These are phyloP conservation scores for Athelia sp. DNA, from an alignment of 1,284 basidiomycete species.

Conservation along the genomic window DNA sequence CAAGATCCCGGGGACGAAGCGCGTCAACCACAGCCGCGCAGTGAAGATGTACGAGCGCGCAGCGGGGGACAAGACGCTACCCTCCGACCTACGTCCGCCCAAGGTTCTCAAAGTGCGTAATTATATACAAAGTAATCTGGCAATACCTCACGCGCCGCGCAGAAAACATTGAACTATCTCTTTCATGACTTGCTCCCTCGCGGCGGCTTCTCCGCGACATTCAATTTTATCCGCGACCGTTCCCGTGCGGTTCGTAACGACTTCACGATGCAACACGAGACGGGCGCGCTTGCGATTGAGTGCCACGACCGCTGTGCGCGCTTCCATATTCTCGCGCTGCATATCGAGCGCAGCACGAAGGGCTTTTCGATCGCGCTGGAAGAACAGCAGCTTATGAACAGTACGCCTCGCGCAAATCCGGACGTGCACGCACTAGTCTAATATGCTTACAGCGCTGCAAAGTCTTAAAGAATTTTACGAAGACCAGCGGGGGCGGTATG, in stretches of 20 bases:
- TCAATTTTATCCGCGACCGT: constrained; percentile 88
- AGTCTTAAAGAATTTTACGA: constrained; percentile 93
- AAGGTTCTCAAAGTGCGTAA: constrained; percentile 72
- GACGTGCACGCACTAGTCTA: neutral
- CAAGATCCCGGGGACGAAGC: constrained; percentile 68
- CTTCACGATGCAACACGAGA: constrained; percentile 90
- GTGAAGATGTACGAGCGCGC: constrained; percentile 96
- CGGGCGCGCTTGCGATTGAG: constrained; percentile 76
- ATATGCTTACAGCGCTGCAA: constrained; percentile 67
- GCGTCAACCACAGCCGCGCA: constrained; percentile 81
- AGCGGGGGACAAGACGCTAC: constrained; percentile 88
- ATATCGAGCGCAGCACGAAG: constrained; percentile 59
- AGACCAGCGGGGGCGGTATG: constrained; percentile 65
- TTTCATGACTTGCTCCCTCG: constrained; percentile 76
- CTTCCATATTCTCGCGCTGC: constrained; percentile 88
- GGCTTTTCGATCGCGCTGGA: constrained; percentile 74
- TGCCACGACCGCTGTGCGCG: constrained; percentile 92
- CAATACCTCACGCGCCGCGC: constrained; percentile 1
- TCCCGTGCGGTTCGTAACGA: constrained; percentile 90
- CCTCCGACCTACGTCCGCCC: constrained; percentile 91
- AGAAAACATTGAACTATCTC: constrained; percentile 90
- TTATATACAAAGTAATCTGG: constrained; percentile 23
- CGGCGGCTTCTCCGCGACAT: constrained; percentile 68
- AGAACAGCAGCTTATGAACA: constrained; percentile 87
- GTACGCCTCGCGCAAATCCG: constrained; percentile 40